Evolutionary conservation across 2,329 filamentous ascomycete species (phyloP), one percentile per base, ranked within the genome.

Genomic region (Colletotrichum australisinense): DNA sequence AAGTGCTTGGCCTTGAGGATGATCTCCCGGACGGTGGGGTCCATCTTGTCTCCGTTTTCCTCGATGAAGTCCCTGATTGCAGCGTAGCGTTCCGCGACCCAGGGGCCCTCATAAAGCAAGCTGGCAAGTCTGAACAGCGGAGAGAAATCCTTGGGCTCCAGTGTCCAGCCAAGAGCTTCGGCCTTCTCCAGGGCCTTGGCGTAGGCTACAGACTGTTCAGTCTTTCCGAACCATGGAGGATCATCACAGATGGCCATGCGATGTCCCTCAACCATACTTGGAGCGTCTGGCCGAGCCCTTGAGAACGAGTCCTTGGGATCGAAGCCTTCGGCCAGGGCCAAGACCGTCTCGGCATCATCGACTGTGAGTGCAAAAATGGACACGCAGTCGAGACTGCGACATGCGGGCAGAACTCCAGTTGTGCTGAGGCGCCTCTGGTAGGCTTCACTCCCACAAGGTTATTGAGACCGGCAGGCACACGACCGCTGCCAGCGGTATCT

Each of bases 61-160:
- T 83, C 80, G 70, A 89, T 87, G 60, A 90, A 83, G 46, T 82
- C 76, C 5, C 82, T 79, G 42, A 89, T 88, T 16, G 88, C 86
- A 4, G 87, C 86, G 72, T 90, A 88, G 19, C 89, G 84, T 77
- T 91, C 89, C 1, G 86, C 87, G 1, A 91, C 87, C 78, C 90
- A 88, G 0, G 88, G 86, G 0, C 89, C 89, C 26, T 88, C 86
- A 76, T 91, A 91, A 0, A 91, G 80, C 2, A 91, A 81, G 63
- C 86, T 81, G 3, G 87, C 88, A 4, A 88, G 88, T 63, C 85
- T 83, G 67, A 89, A 85, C 52, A 91, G 87, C 2, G 82, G 78
- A 1, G 80, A 76, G 79, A 88, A 90, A 75, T 89, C 85, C 28
- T 86, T 79, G 2, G 84, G 79, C 35, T 81, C 76, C 9, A 88